phyloP scores from a whole-genome alignment of 2,329 filamentous ascomycete genomes.

The Coniochaeta sp. region DNA sequence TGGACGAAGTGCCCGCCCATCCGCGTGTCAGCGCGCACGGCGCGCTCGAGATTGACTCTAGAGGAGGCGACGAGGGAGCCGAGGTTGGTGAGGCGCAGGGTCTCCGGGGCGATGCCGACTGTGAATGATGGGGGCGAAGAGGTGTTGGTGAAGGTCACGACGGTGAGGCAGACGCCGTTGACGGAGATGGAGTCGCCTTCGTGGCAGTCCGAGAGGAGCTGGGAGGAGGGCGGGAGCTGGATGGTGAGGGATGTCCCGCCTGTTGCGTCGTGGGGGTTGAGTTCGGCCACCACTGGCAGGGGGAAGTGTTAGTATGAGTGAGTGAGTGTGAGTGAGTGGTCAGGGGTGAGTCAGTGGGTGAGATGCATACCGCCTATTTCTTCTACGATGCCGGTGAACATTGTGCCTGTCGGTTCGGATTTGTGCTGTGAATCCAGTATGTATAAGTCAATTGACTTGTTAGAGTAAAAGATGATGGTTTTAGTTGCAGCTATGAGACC shows the following conservation, averaged over 20 bases:
- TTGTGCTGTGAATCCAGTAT: not conserved
- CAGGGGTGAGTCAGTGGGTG: conserved; percentile 13
- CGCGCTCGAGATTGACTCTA: conserved; percentile 86
- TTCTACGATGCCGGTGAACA: conserved; percentile 97
- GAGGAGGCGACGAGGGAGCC: conserved; percentile 60
- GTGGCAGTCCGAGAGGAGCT: conserved; percentile 76
- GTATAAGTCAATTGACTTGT: not conserved
- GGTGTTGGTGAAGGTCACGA: conserved; percentile 49
- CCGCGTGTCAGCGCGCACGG: conserved; percentile 81
- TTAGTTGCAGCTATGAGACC: too few relatives aligned
- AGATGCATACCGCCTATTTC: conserved; percentile 72
- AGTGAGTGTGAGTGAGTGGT: conserved; percentile 4
- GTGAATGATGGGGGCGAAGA: conserved; percentile 55
- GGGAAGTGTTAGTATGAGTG: conserved; percentile 15
- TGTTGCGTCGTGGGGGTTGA: conserved; percentile 73
- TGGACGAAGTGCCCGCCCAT: conserved; percentile 99
- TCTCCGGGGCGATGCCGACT: conserved; percentile 92
- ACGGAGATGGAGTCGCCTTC: conserved; percentile 91
- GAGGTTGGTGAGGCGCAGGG: conserved; percentile 91
- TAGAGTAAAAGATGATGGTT: not conserved
- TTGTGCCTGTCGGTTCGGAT: conserved; percentile 29
- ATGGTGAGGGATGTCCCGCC: conserved; percentile 90
- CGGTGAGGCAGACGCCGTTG: conserved; percentile 93
- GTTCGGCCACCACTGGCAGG: conserved; percentile 67
- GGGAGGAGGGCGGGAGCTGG: conserved; percentile 54